Evolutionary conservation across 495 filamentous ascomycete species (phyloP).

Genomic region (Penicillium bialowiezense): DNA sequence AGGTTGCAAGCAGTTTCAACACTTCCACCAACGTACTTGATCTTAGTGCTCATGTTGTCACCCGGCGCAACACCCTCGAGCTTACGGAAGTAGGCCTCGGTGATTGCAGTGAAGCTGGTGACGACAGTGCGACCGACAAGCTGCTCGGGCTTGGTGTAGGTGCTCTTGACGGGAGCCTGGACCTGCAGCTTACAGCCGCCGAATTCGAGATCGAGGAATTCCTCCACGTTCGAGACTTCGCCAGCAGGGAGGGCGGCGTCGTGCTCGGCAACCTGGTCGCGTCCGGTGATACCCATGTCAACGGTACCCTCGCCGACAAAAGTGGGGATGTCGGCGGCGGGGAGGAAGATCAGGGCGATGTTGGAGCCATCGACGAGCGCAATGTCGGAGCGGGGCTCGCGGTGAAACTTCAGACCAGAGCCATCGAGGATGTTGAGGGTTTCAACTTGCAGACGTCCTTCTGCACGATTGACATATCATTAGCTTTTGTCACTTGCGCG

Average conservation of each 20-base stretch:
- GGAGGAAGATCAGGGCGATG: conserved; percentile 95
- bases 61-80: conserved; percentile 55
- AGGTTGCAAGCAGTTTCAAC: conserved; percentile 95
- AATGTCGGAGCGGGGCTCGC: conserved; percentile 91
- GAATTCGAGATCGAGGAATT: conserved; percentile 86
- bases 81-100: conserved; percentile 73
- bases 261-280: conserved; percentile 90
- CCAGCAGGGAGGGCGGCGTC: conserved; percentile 61
- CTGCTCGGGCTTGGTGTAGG: conserved; percentile 63
- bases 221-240: conserved; percentile 67
- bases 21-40: conserved; percentile 90
- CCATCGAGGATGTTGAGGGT: conserved; percentile 86
- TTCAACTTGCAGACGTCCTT: conserved; percentile 86
- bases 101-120: conserved; percentile 87
- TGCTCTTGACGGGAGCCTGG: conserved; percentile 86
- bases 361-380: conserved; percentile 93
- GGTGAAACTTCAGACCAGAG: conserved; percentile 92
- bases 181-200: conserved; percentile 91
- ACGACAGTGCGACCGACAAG: conserved; percentile 92
- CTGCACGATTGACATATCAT: conserved; percentile 42
- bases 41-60: conserved; percentile 56
- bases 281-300: conserved; percentile 90
- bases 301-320: conserved; percentile 95
- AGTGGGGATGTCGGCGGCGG: conserved; percentile 92
- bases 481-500: conserved; percentile 11